phyloP scores from a whole-genome alignment of 352 stramenopile genomes.

The Thraustotheca clavata region DNA sequence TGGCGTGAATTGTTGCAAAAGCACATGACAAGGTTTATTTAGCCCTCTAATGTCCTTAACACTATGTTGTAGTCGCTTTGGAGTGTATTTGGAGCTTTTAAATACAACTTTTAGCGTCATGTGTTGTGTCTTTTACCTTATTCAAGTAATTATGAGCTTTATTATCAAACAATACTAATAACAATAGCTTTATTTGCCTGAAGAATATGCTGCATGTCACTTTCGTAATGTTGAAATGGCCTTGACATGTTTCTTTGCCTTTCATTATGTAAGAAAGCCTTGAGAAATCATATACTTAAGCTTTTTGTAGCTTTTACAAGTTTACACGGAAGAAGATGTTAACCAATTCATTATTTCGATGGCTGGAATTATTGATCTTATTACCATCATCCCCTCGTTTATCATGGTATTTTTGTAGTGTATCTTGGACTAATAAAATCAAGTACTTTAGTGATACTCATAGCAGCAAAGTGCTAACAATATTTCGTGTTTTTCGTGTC shows the following conservation, averaged over 20 bases:
- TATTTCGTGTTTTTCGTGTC: conserved; percentile 60
- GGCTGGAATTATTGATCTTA: conserved; percentile 52
- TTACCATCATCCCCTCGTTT: conserved; percentile 57
- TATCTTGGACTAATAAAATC: not conserved
- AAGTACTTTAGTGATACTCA: conserved; percentile 40
- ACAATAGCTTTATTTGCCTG: conserved; percentile 34
- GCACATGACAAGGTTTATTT: conserved; percentile 1
- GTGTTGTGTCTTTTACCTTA: conserved; percentile 52
- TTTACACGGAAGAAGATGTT: conserved; percentile 36
- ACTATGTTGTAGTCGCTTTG: conserved; percentile 18
- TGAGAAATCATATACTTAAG: not conserved
- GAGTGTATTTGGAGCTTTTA: conserved; percentile 41
- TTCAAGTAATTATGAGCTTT: conserved; percentile 28
- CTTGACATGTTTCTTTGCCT: conserved; percentile 48
- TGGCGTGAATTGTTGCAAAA: conserved; percentile 1
- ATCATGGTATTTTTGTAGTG: conserved; percentile 34
- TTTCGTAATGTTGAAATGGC: conserved; percentile 39
- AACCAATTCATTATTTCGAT: conserved; percentile 41
- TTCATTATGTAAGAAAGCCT: conserved; percentile 37
- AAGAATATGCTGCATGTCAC: conserved; percentile 17
- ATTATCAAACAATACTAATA: not conserved
- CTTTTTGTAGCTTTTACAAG: conserved; percentile 29
- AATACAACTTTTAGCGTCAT: conserved; percentile 54
- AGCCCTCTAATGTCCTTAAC: not conserved
- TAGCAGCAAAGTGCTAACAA: conserved; percentile 44